Conservation (phyloP, 768 basidiomycete species). For the Cystobasidium ongulense region DNA sequence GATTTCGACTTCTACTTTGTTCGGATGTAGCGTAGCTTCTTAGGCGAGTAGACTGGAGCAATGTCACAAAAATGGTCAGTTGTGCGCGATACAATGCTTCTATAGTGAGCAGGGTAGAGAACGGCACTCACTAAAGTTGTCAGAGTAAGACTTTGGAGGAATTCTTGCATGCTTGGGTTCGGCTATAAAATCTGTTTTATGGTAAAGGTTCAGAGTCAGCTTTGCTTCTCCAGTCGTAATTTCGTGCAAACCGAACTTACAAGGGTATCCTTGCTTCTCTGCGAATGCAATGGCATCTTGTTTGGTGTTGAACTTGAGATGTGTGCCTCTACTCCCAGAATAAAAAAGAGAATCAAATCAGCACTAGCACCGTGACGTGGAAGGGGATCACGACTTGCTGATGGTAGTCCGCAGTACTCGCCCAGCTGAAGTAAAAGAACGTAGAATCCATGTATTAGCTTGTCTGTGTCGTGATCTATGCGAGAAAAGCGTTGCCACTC, state of each 20-base stretch:
- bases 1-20: not conserved
- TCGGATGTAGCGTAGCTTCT: not conserved
- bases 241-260: too few species aligned
- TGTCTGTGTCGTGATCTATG: not conserved
- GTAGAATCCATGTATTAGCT: not conserved
- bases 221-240: too few species aligned
- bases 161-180: slow-evolving; percentile 9
- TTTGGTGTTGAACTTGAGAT: slow-evolving; percentile 4
- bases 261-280: slow-evolving; percentile 17
- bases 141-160: not conserved
- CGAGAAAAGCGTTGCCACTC: too few species aligned
- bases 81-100: not conserved
- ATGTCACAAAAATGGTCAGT: not conserved
- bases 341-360: not conserved
- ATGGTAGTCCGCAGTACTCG: not conserved
- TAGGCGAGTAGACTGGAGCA: not conserved
- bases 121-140: not conserved
- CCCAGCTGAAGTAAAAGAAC: not conserved
- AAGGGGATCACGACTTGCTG: not conserved
- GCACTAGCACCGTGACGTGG: not conserved
- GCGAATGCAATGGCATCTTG: slow-evolving; percentile 2
- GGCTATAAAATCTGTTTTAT: not conserved
- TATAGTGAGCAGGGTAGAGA: not conserved
- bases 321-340: not conserved
- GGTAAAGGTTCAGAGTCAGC: too few species aligned